Conservation (phyloP, 2,329 filamentous ascomycete species). For the Microsporum ferrugineum region DNA sequence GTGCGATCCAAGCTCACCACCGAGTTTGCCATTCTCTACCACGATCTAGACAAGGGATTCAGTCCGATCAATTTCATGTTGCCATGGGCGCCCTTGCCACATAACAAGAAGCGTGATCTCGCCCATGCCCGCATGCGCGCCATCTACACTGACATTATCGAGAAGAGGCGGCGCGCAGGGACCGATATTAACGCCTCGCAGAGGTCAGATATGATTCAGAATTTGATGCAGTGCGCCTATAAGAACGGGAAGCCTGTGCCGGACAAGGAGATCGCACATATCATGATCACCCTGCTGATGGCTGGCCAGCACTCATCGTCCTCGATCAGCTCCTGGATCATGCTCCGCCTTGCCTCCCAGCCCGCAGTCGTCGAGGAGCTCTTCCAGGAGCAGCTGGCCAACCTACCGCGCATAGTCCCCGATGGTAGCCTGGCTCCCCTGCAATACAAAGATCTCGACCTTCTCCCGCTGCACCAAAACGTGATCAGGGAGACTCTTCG, state of each 20-base stretch:
- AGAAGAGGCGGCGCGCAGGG: conserved; percentile 48
- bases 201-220: conserved; percentile 61
- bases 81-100: conserved; percentile 65
- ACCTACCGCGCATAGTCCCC: conserved; percentile 27
- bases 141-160: conserved; percentile 61
- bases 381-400: conserved; percentile 52
- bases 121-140: conserved; percentile 60
- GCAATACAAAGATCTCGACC: conserved; percentile 48
- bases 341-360: conserved; percentile 59
- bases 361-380: conserved; percentile 61
- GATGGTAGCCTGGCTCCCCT: conserved; percentile 39
- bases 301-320: conserved; percentile 73
- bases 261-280: conserved; percentile 66
- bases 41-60: conserved; percentile 71
- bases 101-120: conserved; percentile 59
- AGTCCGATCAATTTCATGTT: conserved; percentile 72
- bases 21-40: conserved; percentile 62
- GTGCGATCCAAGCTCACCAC: conserved; percentile 61
- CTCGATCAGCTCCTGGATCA: conserved; percentile 65
- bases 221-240: conserved; percentile 65
- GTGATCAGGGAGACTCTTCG: conserved; percentile 63
- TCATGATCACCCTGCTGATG: conserved; percentile 82
- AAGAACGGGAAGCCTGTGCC: conserved; percentile 59
- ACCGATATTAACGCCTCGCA: conserved; percentile 11
- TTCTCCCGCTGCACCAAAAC: conserved; percentile 50